Percentiles rank a stretch among this genome's conserved stretches.
Evolutionary conservation across 129 eudicot species (phyloP).

Genomic region (Lactuca saligna): DNA sequence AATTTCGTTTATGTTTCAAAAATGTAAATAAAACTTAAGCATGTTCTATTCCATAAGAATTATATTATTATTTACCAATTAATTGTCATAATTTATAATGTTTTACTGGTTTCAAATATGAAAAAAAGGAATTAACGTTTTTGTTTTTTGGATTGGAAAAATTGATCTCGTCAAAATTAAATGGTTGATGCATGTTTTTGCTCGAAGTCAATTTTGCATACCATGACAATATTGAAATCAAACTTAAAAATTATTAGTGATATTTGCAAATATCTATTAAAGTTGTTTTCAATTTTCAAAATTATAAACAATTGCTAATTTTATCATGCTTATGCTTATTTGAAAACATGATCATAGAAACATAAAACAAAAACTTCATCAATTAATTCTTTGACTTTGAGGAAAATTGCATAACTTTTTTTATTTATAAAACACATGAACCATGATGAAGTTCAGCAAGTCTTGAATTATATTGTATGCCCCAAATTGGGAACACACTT

Average conservation of each 20-base stretch:
- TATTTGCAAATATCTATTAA: background rate
- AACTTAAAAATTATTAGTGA: background rate
- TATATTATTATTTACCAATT: background rate
- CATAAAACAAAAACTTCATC: background rate
- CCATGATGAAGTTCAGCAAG: constrained; percentile 26
- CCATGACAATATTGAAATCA: background rate
- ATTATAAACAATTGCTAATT: background rate
- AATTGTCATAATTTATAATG: background rate
- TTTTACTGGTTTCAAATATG: background rate
- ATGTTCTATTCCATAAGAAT: background rate
- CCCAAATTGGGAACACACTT: constrained; percentile 23
- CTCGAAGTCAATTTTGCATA: background rate
- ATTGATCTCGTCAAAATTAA: too few relatives aligned
- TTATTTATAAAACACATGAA: constrained; percentile 15
- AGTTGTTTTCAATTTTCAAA: background rate
- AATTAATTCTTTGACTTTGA: background rate
- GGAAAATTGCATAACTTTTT: background rate
- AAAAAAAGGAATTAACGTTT: background rate
- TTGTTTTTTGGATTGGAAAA: background rate
- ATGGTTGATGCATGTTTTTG: background rate
- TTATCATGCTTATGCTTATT: background rate
- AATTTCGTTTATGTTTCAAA: too few relatives aligned
- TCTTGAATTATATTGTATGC: constrained; percentile 17
- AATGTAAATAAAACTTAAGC: background rate
- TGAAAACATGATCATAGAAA: background rate